Conservation (phyloP, 345 rosid species). For the Eutrema heterophyllum region DNA sequence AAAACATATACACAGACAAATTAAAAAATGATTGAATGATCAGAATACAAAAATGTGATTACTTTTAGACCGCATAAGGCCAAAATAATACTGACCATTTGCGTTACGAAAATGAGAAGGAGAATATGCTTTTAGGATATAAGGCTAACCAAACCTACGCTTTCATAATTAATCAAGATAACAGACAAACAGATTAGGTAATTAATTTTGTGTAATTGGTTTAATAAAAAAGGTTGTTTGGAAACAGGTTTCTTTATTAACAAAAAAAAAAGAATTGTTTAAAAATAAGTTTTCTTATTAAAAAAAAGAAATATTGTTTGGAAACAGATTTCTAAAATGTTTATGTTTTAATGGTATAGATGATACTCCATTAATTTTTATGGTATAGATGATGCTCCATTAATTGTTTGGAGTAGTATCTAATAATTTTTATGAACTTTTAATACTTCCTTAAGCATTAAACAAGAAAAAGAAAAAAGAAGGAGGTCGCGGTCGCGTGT, state of each 20-base stretch:
- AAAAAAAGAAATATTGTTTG: no score
- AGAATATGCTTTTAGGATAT: constrained; percentile 27
- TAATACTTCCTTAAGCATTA: not conserved
- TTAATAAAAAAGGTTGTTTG: no score
- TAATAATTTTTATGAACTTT: constrained; percentile 20
- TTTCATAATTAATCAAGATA: constrained; percentile 14
- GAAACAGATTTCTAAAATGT: no score
- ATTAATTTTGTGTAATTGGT: no score
- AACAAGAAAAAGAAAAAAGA: not conserved
- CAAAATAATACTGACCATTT: constrained; percentile 7
- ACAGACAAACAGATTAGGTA: constrained; percentile 13
- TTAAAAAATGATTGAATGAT: not conserved
- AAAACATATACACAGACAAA: not conserved
- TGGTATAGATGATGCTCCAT: no score
- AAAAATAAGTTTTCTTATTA: no score
- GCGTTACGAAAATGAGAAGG: not conserved
- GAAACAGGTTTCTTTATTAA: no score
- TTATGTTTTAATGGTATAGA: no score
- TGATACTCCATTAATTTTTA: no score
- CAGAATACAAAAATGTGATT: not conserved
- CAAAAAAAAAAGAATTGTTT: no score
- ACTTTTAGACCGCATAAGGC: not conserved
- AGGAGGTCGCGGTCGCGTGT: not conserved
- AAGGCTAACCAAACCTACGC: constrained; percentile 7
- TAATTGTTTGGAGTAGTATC: no score